Conservation (phyloP, 148 eudicot genomes). For the Fagopyrum homotropicum region DNA sequence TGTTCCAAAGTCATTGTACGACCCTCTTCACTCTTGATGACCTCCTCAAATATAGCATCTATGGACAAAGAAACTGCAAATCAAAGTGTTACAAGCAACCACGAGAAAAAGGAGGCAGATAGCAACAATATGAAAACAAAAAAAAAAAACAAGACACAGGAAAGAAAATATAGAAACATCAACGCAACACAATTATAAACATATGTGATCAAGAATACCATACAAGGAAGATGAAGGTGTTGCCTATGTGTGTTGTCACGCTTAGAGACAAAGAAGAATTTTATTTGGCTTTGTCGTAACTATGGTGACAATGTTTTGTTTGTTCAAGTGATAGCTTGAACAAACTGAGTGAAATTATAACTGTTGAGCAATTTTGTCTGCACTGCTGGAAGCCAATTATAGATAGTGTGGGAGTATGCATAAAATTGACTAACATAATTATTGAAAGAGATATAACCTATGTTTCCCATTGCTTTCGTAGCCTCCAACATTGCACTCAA, state of each 20-base stretch:
- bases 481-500: slow-evolving; percentile 65
- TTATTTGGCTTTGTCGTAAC: too few species aligned
- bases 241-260: background rate
- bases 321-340: too few species aligned
- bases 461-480: slow-evolving; percentile 30
- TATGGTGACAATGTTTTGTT: too few species aligned
- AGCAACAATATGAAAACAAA: background rate
- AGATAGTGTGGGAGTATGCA: too few species aligned
- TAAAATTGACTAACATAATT: background rate
- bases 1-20: slow-evolving; percentile 66
- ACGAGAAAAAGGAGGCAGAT: slow-evolving; percentile 1
- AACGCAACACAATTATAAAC: background rate
- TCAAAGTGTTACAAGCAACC: slow-evolving; percentile 4
- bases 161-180: background rate
- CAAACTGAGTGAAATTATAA: too few species aligned
- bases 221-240: background rate
- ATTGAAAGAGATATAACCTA: slow-evolving; percentile 36
- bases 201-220: background rate
- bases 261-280: too few species aligned
- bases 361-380: too few species aligned
- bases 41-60: slow-evolving; percentile 62
- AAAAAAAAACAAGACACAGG: background rate
- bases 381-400: too few species aligned
- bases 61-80: slow-evolving; percentile 60
- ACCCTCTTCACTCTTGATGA: slow-evolving; percentile 61